Conservation (phyloP, 371 early-diverging fungal genomes). For the Haplosporangium sp. region DNA sequence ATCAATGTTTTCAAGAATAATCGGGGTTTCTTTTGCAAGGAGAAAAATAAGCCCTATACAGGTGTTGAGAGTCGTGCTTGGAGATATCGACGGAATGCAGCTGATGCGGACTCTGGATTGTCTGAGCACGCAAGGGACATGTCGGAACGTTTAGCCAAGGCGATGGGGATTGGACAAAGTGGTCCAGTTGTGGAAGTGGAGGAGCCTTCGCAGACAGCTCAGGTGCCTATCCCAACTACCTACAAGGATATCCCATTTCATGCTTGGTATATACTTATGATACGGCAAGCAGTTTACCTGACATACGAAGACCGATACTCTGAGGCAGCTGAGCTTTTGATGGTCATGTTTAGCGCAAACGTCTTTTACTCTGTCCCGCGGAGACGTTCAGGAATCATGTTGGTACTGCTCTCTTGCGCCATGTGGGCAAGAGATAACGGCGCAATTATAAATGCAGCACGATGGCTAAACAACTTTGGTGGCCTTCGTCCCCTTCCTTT, state of each 20-base stretch:
- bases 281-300: conserved; percentile 73
- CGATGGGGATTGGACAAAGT: conserved; percentile 31
- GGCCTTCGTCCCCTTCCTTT: conserved; percentile 36
- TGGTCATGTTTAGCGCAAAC: conserved; percentile 69
- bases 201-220: not conserved
- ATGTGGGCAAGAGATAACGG: conserved; percentile 46
- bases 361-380: conserved; percentile 74
- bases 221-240: conserved; percentile 18
- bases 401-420: conserved; percentile 62
- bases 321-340: conserved; percentile 74
- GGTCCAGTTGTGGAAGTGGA: conserved; percentile 1
- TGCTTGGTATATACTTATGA: conserved; percentile 73
- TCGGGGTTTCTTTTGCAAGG: conserved; percentile 68
- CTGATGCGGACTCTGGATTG: conserved; percentile 32
- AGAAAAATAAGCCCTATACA: conserved; percentile 46
- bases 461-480: conserved; percentile 39
- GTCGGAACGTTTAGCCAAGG: conserved; percentile 39
- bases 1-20: conserved; percentile 65
- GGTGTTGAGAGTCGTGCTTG: conserved; percentile 42
- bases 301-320: conserved; percentile 66
- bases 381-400: conserved; percentile 60
- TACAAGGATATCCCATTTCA: conserved; percentile 68
- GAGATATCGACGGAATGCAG: conserved; percentile 25
- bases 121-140: conserved; percentile 41
- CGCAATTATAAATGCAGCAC: conserved; percentile 30